Conservation (phyloP, 2,329 filamentous ascomycete genomes). For the Diaporthe citri region DNA sequence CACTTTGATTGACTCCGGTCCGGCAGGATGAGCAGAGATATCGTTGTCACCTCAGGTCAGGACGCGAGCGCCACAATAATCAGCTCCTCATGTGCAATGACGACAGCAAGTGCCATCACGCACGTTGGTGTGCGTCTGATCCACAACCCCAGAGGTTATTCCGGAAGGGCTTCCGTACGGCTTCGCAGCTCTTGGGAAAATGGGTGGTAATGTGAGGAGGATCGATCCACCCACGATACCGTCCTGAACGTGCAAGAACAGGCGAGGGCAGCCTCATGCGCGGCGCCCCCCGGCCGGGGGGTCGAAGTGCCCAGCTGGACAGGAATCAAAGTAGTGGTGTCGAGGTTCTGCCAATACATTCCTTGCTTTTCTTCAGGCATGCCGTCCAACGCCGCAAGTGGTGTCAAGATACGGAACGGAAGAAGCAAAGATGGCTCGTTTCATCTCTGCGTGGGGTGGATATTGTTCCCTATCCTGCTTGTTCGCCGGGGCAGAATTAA, state of each 20-base stretch:
- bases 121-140: not conserved
- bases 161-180: conserved; percentile 6
- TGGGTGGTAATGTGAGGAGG: not conserved
- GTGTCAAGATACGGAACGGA: conserved; percentile 7
- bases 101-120: not conserved
- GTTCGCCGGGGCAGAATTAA: not conserved
- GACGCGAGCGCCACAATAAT: conserved; percentile 7
- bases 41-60: conserved; percentile 14
- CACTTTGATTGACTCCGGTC: not conserved
- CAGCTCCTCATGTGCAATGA: conserved; percentile 29
- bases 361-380: conserved; percentile 12
- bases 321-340: conserved; percentile 9
- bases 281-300: not conserved
- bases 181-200: not conserved
- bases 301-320: not conserved
- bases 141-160: not conserved
- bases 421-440: conserved; percentile 27
- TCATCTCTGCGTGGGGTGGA: not conserved
- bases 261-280: conserved; percentile 3
- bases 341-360: not conserved
- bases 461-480: not conserved
- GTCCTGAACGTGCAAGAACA: conserved; percentile 16
- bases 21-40: conserved; percentile 1
- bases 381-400: not conserved
- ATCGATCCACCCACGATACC: not conserved